phyloP scores from a whole-genome alignment of 768 basidiomycete species.

The Paxillus involutus region DNA sequence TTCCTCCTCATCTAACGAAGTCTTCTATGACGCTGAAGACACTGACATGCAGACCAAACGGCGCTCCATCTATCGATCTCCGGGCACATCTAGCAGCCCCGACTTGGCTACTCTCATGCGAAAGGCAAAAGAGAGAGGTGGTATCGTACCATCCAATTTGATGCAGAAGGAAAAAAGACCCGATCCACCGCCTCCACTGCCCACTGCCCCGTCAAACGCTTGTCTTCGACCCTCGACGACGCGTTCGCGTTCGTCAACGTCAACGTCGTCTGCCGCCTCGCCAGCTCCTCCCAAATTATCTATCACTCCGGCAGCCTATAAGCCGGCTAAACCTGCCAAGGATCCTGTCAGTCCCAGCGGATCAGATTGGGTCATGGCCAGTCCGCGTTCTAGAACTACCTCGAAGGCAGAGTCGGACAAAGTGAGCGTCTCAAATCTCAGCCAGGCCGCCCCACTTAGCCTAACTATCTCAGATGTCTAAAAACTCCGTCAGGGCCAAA shows the following conservation, averaged over 20 bases:
- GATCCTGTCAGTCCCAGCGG: conserved; percentile 34
- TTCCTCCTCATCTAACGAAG: conserved; percentile 55
- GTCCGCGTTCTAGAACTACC: conserved; percentile 42
- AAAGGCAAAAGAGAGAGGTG: conserved; percentile 76
- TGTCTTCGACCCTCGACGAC: conserved; percentile 28
- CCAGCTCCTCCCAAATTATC: conserved; percentile 35
- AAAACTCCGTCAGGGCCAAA: conserved; percentile 70
- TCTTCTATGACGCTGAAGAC: conserved; percentile 67
- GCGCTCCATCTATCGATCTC: conserved; percentile 82
- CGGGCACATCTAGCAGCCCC: conserved; percentile 89
- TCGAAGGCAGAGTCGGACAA: conserved; percentile 47
- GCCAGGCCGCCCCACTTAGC: background rate
- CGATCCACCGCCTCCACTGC: conserved; percentile 47
- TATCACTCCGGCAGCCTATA: conserved; percentile 30
- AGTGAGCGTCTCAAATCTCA: conserved; percentile 36
- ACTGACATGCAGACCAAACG: conserved; percentile 70
- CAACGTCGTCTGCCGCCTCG: conserved; percentile 28
- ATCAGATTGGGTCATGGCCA: conserved; percentile 50
- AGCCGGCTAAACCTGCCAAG: conserved; percentile 21
- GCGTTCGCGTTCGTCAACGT: conserved; percentile 46
- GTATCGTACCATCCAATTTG: conserved; percentile 36
- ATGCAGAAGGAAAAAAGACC: conserved; percentile 33
- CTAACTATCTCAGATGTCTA: conserved; percentile 32
- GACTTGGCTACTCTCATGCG: conserved; percentile 85
- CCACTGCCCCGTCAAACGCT: conserved; percentile 24